Evolutionary conservation across 805 yeast genomes (phyloP).

Genomic region (Debaryomyces hansenii): DNA sequence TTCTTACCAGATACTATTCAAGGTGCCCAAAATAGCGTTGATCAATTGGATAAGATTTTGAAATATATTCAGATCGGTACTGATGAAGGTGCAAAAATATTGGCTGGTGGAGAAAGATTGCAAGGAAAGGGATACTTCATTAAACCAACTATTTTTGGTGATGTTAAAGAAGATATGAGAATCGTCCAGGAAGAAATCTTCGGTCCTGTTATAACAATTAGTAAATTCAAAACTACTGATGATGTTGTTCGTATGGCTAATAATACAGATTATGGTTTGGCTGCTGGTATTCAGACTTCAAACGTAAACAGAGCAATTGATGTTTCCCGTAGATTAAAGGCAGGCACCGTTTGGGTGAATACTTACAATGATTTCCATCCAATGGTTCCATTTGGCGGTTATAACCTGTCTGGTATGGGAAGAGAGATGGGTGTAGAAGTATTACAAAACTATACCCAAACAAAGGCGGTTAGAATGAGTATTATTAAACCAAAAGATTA

Average conservation of each 20-base stretch:
- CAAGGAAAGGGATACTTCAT: constrained; percentile 32
- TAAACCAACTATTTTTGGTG: constrained; percentile 50
- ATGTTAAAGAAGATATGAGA: constrained; percentile 38
- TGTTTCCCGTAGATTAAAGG: constrained; percentile 37
- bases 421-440: constrained; percentile 41
- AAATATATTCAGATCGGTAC: constrained; percentile 49
- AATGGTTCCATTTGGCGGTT: constrained; percentile 49
- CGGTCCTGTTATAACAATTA: constrained; percentile 52
- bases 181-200: constrained; percentile 50
- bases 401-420: constrained; percentile 42
- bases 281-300: constrained; percentile 46
- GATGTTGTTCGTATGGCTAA: constrained; percentile 47
- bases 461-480: constrained; percentile 22
- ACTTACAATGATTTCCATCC: constrained; percentile 64
- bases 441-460: constrained; percentile 33
- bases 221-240: constrained; percentile 42
- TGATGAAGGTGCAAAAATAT: constrained; percentile 52
- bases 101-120: constrained; percentile 42
- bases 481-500: constrained; percentile 1
- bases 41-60: constrained; percentile 44
- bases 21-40: constrained; percentile 58
- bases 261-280: constrained; percentile 46
- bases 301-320: constrained; percentile 16
- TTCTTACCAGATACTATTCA: constrained; percentile 40
- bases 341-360: constrained; percentile 73